Evolutionary conservation across 306 rosid genomes (phyloP), one percentile per base, ranked within the genome.

Genomic region (Pyrus pyrifolia): DNA sequence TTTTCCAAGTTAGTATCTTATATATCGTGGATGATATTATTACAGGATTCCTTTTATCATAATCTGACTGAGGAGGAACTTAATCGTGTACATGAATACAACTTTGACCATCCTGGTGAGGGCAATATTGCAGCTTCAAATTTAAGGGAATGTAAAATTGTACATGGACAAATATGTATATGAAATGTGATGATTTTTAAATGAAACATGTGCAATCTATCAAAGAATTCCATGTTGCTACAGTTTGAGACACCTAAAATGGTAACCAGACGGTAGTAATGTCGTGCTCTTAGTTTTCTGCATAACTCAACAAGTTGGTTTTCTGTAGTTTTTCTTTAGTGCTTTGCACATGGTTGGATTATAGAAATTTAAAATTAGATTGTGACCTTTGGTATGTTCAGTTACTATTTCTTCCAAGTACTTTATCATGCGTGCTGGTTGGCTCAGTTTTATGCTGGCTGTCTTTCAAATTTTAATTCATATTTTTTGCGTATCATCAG

Each of bases 81-180:
- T 85, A 80, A 67, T 62, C 84, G 86, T 84, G 99, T 93, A 80
- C 91, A 89, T 59, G 99, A 93, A 74, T 96, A 93, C 90, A 96
- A 96, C 87, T 96, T 93, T 83, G 99, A 96, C 81, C 99, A 96
- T 87, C 99, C 98, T 80, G 97, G 97, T 92, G 45, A 88, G 94
- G 79, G 80, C 73, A 77, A 45, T 72, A 74, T 22, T 73, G 76
- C 78, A 69, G 29, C 68, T 74, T 58, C 23, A 77, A 73, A 21
- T 44, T 10, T 44, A 60, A 44, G 77, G 59, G 55, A 49, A 17
- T 49, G 55, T 49, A 49, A 49, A 38, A 72, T 49, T 55, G 21
- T 71, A 1, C 12, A 25, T 59, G 8, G 19, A 59, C 27, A 52
- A 42, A 30, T 59, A 59, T 60, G 30, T 62, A 45, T 58, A 11